Evolutionary conservation across 2,329 filamentous ascomycete genomes (phyloP).

Genomic region (Emericellopsis cladophorae): DNA sequence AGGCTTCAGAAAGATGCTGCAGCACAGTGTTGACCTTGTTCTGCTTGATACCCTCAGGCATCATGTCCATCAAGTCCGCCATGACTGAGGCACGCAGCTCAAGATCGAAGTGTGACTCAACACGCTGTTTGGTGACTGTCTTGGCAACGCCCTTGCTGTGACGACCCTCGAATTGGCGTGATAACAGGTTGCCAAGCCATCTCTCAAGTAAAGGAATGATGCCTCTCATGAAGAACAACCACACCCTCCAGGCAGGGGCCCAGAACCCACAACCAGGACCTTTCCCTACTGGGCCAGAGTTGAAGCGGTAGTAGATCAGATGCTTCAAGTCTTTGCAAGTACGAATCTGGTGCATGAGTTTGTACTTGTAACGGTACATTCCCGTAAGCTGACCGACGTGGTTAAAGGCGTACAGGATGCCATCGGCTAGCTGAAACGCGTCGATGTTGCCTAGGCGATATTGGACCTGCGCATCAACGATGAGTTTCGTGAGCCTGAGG

Average conservation of each 20-base stretch:
- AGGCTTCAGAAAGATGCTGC: conserved; percentile 94
- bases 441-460: conserved; percentile 97
- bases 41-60: conserved; percentile 98
- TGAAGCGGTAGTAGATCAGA: conserved; percentile 98
- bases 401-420: conserved; percentile 98
- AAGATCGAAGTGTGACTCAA: conserved; percentile 96
- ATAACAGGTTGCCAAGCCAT: conserved; percentile 94
- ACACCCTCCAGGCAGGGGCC: conserved; percentile 97
- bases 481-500: conserved; percentile 85
- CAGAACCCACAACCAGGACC: conserved; percentile 97
- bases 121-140: conserved; percentile 97
- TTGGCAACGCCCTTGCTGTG: conserved; percentile 99
- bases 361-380: conserved; percentile 99
- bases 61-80: conserved; percentile 99
- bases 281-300: conserved; percentile 91
- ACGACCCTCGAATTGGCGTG: conserved; percentile 93
- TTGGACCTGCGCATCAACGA: conserved; percentile 96
- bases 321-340: conserved; percentile 99
- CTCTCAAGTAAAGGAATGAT: conserved; percentile 94
- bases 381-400: conserved; percentile 96
- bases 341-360: conserved; percentile 98
- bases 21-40: conserved; percentile 98
- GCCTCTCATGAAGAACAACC: conserved; percentile 98
- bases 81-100: conserved; percentile 96
- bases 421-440: conserved; percentile 95